phyloP scores from a whole-genome alignment of 441 rosid genomes.

The Syzygium syzygioides region DNA sequence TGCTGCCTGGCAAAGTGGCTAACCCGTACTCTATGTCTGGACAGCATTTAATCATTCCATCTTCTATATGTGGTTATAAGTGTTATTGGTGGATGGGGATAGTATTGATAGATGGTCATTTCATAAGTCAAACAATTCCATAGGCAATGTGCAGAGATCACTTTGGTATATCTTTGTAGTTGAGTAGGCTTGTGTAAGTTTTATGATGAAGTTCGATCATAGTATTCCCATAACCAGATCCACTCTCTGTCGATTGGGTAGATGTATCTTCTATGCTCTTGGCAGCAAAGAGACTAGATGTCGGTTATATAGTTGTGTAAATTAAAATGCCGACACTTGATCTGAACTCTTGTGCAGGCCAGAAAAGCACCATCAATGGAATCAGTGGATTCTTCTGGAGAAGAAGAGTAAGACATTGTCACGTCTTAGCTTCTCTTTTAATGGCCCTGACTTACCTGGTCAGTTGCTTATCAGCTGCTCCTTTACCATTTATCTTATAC shows the following conservation, averaged over 20 bases:
- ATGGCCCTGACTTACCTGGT: background rate
- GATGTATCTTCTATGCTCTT: background rate
- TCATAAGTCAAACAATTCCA: background rate
- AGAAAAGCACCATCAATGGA: slow-evolving; percentile 82
- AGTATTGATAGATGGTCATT: background rate
- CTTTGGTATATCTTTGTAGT: background rate
- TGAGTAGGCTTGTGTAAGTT: background rate
- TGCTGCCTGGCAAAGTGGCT: background rate
- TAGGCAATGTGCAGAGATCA: background rate
- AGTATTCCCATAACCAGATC: background rate
- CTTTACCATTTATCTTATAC: background rate
- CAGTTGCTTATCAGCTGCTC: background rate
- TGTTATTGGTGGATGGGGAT: background rate
- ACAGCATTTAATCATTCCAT: background rate
- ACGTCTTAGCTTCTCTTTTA: background rate
- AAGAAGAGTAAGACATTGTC: slow-evolving; percentile 83
- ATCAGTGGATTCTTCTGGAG: slow-evolving; percentile 94
- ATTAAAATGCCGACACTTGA: slow-evolving; percentile 13
- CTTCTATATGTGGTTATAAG: background rate
- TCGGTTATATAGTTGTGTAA: background rate
- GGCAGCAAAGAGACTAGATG: background rate
- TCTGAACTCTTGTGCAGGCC: slow-evolving; percentile 41
- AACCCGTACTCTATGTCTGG: background rate
- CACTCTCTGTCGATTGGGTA: background rate
- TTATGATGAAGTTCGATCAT: background rate